These are phyloP conservation scores for Aplosporella prunicola DNA, from an alignment of 2,329 filamentous ascomycete species.

Conservation along the genomic window DNA sequence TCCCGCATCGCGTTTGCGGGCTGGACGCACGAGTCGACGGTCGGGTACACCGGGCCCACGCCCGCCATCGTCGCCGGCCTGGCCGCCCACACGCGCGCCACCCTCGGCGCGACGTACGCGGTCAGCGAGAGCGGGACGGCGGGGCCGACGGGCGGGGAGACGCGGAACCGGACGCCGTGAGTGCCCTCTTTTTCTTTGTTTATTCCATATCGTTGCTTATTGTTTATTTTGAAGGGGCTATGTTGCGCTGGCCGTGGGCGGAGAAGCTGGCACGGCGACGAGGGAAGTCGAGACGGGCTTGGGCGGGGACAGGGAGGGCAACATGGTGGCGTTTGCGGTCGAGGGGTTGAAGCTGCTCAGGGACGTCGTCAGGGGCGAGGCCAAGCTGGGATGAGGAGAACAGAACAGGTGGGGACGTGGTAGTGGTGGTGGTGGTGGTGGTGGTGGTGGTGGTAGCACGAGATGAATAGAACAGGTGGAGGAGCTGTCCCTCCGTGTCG, in stretches of 20 bases:
- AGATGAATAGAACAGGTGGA: too few relatives aligned
- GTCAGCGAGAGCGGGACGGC: constrained; percentile 53
- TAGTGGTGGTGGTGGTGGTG: neutral
- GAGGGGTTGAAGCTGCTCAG: constrained; percentile 47
- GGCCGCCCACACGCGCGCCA: constrained; percentile 47
- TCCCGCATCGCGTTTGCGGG: constrained; percentile 50
- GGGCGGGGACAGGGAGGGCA: constrained; percentile 45
- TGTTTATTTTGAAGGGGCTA: constrained; percentile 39
- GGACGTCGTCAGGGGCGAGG: constrained; percentile 44
- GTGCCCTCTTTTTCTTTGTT: constrained; percentile 11
- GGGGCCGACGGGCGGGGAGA: constrained; percentile 51
- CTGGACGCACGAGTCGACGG: constrained; percentile 48
- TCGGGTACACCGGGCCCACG: constrained; percentile 50
- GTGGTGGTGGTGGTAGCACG: neutral
- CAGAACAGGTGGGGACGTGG: neutral
- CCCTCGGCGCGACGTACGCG: constrained; percentile 47
- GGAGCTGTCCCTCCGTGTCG: too few relatives aligned
- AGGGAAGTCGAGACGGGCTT: constrained; percentile 49
- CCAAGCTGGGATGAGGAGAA: constrained; percentile 26
- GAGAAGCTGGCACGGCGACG: constrained; percentile 41
- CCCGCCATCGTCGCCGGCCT: constrained; percentile 47
- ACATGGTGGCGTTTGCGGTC: constrained; percentile 54
- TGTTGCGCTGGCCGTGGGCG: constrained; percentile 52
- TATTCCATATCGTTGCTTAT: neutral
- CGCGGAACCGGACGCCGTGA: constrained; percentile 47